Base-by-base conservation (phyloP, 306 rosid genomes). In the Castanopsis chinensis region DNA sequence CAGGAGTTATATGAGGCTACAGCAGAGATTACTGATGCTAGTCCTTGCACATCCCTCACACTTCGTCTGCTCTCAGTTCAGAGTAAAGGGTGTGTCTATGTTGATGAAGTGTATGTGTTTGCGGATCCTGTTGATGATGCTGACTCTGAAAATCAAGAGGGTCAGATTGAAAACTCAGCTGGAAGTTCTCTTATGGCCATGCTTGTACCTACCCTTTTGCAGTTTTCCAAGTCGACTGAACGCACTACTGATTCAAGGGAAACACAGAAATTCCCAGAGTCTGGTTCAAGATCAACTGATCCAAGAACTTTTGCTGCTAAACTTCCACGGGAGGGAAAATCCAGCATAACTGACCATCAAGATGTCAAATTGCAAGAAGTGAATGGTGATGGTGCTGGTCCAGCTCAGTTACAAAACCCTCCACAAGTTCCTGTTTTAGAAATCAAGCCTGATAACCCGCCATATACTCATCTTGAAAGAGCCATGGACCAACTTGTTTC, bases 1-100 rank as follows among this genome's bases (percentile, higher is more conserved):
- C 92, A 95, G 98, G 97, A 87, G 78, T 87, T 86, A 25, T 87
- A 77, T 77, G 99, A 95, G 91, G 97, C 99, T 74, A 95, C 99
- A 0, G 98, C 98, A 20, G 93, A 89, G 93, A 83, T 91, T 70
- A 60, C 84, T 75, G 96, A 95, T 74, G 87, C 80, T 72, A 72
- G 82, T 84, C 98, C 98, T 69, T 95, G 98, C 87, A 75, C 51
- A 35, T 95, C 99, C 65, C 75, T 95, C 74, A 91, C 93, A 5
- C 77, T 95, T 65, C 97, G 94, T 74, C 84, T 95, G 33, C 96
- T 90, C 71, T 93, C 98, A 12, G 90, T 93, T 83, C 96, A 95
- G 84, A 84, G 75, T 57, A 91, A 93, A 81, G 89, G 86, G 35
- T 80, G 82, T 20, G 80, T 90, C 59, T 88, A 28, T 80, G 88